These are phyloP conservation scores for Rhizopus sp. DNA, from an alignment of 371 early-diverging fungal species.

Conservation along the genomic window DNA sequence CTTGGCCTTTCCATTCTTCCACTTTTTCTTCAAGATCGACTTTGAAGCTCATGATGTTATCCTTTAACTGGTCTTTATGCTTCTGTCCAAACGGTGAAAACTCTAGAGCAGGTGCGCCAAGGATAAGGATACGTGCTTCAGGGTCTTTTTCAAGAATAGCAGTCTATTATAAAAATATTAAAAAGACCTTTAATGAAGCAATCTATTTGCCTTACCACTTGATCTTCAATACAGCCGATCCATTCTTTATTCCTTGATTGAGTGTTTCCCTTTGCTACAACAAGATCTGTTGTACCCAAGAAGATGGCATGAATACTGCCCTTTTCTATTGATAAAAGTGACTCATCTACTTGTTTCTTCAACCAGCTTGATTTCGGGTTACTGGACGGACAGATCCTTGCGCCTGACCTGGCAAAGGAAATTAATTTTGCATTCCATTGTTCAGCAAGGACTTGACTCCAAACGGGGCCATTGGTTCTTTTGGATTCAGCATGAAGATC, in stretches of 20 bases:
- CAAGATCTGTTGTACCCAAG: conserved; percentile 38
- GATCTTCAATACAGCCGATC: conserved; percentile 30
- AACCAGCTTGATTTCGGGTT: conserved; percentile 17
- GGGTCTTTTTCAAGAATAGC: conserved; percentile 22
- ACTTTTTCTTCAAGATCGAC: conserved; percentile 39
- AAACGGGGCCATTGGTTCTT: conserved; percentile 44
- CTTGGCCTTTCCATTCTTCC: conserved; percentile 23
- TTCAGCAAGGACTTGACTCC: conserved; percentile 39
- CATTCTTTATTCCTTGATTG: conserved; percentile 13
- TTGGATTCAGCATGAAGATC: conserved; percentile 16
- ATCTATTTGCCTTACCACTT: conserved; percentile 27
- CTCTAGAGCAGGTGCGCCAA: conserved; percentile 46
- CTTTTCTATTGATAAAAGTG: conserved; percentile 1
- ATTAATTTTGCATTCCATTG: conserved; percentile 31
- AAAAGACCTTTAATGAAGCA: neutral
- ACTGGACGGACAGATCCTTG: conserved; percentile 24
- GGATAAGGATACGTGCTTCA: conserved; percentile 25
- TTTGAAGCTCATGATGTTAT: conserved; percentile 35
- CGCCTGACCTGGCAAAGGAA: conserved; percentile 32
- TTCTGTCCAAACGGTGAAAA: conserved; percentile 34
- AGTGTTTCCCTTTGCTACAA: conserved; percentile 18
- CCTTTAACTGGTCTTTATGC: conserved; percentile 22
- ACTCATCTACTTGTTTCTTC: conserved; percentile 12
- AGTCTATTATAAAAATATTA: conserved; percentile 14
- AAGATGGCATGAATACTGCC: conserved; percentile 36